Percentiles rank a stretch among this genome's conserved stretches.
Conservation (phyloP, 257 asterid species). For the Rubia yunnanensis region DNA sequence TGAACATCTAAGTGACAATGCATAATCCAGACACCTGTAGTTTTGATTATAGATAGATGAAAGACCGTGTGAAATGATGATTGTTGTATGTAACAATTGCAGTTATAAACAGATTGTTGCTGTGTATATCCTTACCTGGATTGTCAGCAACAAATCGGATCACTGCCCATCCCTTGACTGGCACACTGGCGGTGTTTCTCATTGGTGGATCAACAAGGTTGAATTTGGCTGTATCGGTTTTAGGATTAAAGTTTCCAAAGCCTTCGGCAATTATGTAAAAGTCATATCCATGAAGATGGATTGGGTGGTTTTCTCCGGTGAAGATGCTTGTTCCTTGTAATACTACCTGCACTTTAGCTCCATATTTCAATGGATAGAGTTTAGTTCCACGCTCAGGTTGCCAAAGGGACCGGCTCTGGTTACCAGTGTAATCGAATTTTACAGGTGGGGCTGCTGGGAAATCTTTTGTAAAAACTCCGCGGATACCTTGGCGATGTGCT, state of each 20-base stretch:
- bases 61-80: neutral
- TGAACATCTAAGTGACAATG: constrained; percentile 95
- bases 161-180: constrained; percentile 87
- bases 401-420: constrained; percentile 73
- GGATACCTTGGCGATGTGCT: constrained; percentile 68
- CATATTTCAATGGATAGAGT: constrained; percentile 51
- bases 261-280: constrained; percentile 79
- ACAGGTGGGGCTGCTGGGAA: constrained; percentile 65
- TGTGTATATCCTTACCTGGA: constrained; percentile 52
- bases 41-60: neutral
- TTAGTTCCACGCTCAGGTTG: constrained; percentile 60
- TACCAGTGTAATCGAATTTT: constrained; percentile 73
- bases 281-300: constrained; percentile 90
- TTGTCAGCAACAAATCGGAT: constrained; percentile 88
- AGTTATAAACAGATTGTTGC: neutral
- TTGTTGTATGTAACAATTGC: neutral
- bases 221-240: constrained; percentile 47
- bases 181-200: constrained; percentile 70
- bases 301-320: constrained; percentile 81
- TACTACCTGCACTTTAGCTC: constrained; percentile 67
- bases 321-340: constrained; percentile 79
- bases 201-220: constrained; percentile 82
- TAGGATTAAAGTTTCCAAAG: constrained; percentile 69
- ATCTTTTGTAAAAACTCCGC: constrained; percentile 72
- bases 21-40: constrained; percentile 69